Evolutionary conservation across 177 flowering plant species (phyloP).

Genomic region (Tripterygium wilfordii): DNA sequence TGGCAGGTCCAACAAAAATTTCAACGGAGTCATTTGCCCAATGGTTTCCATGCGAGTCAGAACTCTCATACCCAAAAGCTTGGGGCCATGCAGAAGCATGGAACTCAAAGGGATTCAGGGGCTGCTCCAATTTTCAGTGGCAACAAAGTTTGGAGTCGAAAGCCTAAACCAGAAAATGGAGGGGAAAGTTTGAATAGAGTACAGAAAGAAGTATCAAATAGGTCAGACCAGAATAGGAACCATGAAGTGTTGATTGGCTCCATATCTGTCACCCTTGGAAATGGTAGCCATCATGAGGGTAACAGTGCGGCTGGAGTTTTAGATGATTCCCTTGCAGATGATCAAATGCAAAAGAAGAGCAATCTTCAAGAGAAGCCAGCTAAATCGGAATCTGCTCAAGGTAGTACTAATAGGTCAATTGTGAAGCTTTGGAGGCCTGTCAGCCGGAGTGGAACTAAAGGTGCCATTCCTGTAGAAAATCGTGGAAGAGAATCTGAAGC

Average conservation of each 20-base stretch:
- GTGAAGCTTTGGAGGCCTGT: slow-evolving; percentile 64
- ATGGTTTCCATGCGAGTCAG: slow-evolving; percentile 37
- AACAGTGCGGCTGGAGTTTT: slow-evolving; percentile 7
- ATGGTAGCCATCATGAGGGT: slow-evolving; percentile 13
- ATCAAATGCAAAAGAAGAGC: slow-evolving; percentile 18
- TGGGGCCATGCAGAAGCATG: slow-evolving; percentile 36
- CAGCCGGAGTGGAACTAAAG: slow-evolving; percentile 35
- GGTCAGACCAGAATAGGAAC: slow-evolving; percentile 22
- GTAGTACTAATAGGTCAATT: slow-evolving; percentile 19
- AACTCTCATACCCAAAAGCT: slow-evolving; percentile 30
- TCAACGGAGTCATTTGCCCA: slow-evolving; percentile 21
- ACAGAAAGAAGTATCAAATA: slow-evolving; percentile 17
- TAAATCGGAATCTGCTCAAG: slow-evolving; percentile 27
- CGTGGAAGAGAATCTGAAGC: slow-evolving; percentile 19
- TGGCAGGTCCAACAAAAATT: slow-evolving; percentile 35
- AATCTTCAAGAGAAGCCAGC: slow-evolving; percentile 23
- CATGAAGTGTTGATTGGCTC: slow-evolving; percentile 77
- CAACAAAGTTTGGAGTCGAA: slow-evolving; percentile 66
- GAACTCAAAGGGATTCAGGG: slow-evolving; percentile 25
- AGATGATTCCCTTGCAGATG: slow-evolving; percentile 18
- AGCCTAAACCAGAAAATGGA: slow-evolving; percentile 35
- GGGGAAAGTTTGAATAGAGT: slow-evolving; percentile 18
- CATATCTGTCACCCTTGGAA: slow-evolving; percentile 51
- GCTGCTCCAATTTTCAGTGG: slow-evolving; percentile 21
- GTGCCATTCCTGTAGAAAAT: slow-evolving; percentile 17